Percentiles rank a stretch among this genome's conserved stretches.
These are phyloP conservation scores for Rhododendron kiyosumense DNA, from an alignment of 148 eudicot genomes.

Conservation along the genomic window DNA sequence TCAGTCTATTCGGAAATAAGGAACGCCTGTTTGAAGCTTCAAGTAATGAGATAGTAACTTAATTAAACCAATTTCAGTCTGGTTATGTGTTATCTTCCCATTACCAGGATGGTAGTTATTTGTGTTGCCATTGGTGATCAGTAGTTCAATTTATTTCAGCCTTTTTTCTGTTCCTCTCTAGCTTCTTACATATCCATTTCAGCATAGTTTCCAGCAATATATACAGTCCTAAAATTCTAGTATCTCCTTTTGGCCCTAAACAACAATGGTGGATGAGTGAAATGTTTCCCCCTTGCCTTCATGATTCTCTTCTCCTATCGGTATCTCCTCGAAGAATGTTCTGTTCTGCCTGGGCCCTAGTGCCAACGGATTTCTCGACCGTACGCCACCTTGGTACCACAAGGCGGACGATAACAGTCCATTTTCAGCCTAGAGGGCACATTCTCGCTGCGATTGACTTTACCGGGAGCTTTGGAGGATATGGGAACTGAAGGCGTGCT, in stretches of 20 bases:
- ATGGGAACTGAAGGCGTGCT: neutral
- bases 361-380: neutral
- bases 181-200: neutral
- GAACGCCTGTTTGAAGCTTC: neutral
- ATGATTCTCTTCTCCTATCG: neutral
- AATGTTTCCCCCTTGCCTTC: neutral
- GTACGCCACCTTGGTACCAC: neutral
- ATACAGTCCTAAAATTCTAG: neutral
- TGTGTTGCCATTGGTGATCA: neutral
- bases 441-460: neutral
- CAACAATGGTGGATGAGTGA: neutral
- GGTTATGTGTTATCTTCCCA: neutral
- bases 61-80: neutral
- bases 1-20: neutral
- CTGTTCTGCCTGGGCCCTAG: neutral
- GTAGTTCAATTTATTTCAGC: neutral
- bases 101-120: neutral
- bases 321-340: neutral
- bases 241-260: neutral
- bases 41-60: neutral
- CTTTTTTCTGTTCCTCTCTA: neutral
- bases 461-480: neutral
- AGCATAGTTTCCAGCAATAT: neutral
- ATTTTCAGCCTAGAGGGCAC: neutral
- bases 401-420: neutral